phyloP scores from a whole-genome alignment of 441 rosid species.

The Mallotus japonicus region DNA sequence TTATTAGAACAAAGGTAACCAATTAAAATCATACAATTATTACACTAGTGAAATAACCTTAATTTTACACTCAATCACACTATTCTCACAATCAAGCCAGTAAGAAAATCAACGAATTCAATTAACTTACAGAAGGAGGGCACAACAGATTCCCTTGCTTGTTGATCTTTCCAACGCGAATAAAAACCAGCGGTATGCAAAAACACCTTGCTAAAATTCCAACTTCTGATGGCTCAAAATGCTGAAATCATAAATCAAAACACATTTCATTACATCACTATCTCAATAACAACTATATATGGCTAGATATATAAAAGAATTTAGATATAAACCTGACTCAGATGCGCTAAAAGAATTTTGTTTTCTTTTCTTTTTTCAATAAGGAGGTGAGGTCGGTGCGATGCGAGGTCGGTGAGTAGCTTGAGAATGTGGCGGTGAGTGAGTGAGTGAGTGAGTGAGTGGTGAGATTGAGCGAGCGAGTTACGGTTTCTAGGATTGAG shows the following conservation, averaged over 20 bases:
- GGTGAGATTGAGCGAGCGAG: no score
- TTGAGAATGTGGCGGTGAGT: no score
- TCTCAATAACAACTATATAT: background rate
- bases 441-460: no score
- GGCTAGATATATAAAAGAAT: no score
- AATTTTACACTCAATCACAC: background rate
- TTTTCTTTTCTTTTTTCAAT: no score
- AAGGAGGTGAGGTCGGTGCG: no score
- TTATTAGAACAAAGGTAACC: no score
- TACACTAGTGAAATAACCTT: background rate
- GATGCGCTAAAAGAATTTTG: conserved; percentile 71
- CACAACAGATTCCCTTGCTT: conserved; percentile 63
- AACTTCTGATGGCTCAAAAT: conserved; percentile 86
- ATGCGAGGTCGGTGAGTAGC: no score
- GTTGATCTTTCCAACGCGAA: conserved; percentile 79
- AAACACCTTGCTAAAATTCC: conserved; percentile 90
- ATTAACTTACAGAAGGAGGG: conserved; percentile 71
- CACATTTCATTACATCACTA: background rate
- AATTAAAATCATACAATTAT: no score
- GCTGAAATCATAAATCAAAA: conserved; percentile 37
- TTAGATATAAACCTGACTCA: conserved; percentile 61
- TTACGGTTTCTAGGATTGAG: no score
- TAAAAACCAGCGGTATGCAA: conserved; percentile 83
- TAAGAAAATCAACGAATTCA: background rate
- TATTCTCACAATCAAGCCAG: no score